Evolutionary conservation across 345 rosid genomes (phyloP), one percentile per base, ranked within the genome.

Genomic region (Citrus maxima): DNA sequence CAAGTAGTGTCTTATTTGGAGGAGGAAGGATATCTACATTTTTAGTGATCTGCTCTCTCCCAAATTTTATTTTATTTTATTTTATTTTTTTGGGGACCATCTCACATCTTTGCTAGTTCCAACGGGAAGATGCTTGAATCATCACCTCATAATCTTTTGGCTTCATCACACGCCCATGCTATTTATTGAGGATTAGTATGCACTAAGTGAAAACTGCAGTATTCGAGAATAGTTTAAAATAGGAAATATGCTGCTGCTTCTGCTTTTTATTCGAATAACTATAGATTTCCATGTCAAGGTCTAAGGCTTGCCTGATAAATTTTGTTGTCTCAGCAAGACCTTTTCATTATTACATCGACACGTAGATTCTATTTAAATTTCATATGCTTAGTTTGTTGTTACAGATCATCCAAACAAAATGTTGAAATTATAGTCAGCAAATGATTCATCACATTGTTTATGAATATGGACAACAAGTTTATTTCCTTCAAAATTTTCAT

Each of bases 1-100:
- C 83, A 88, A 80, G 95, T 95, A 34, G 84, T 92, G 58, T 74
- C 89, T 40, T 95, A 91, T 79, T 80, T 95, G 86, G 89, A 91
- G 79, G 88, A 87, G 80, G 91, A 88, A 85, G 97, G 98, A 25
- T 92, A 78, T 84, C 91, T 93, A 62, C 91, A 84, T 6, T 74
- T 84, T 77, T 74, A 88, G 27, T 86, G 82, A 83, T 67, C 2
- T 58, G 6, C 25, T 40, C 37, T 16, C 37, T 55, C 58, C 65
- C 68, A 35, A 34, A 4, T 14, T 59, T n/a, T 25, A 25, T 25
- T 25, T 22, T 54, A 19, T 9, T 32, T 27, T 61, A 3, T 6
- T 58, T 35, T 6, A 7, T 27, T 61, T 9, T 3, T 37, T n/a
- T 0, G n/a, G 16, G 21, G 19, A 42, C 51, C 12, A 5, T 42